phyloP scores from a whole-genome alignment of 2,329 filamentous ascomycete genomes.

The Cladophialophora chaetospira region DNA sequence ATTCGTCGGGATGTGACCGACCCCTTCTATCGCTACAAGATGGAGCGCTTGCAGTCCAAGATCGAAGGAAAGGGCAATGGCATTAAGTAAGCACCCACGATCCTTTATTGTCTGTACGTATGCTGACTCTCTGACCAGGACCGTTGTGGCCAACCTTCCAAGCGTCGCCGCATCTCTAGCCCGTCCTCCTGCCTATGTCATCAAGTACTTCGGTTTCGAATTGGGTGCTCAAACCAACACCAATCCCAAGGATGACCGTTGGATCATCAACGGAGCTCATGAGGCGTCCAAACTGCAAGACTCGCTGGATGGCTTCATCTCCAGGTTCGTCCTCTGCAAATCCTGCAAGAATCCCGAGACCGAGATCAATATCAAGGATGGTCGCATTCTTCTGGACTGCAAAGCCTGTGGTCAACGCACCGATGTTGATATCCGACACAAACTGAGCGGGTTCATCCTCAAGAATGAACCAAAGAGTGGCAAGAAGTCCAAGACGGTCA shows the following conservation, averaged over 20 bases:
- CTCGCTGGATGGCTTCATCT: constrained; percentile 96
- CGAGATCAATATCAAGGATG: constrained; percentile 92
- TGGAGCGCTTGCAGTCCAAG: constrained; percentile 98
- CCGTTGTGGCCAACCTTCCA: constrained; percentile 92
- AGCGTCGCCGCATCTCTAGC: constrained; percentile 90
- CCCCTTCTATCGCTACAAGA: constrained; percentile 99
- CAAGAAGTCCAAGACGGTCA: constrained; percentile 93
- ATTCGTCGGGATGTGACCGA: constrained; percentile 76
- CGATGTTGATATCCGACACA: constrained; percentile 88
- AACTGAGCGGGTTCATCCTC: constrained; percentile 95
- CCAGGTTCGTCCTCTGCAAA: constrained; percentile 98
- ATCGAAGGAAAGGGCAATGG: constrained; percentile 99
- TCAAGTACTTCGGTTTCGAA: constrained; percentile 99
- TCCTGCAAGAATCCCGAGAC: constrained; percentile 99
- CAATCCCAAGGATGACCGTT: constrained; percentile 94
- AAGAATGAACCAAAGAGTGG: constrained; percentile 92
- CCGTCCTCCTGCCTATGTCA: constrained; percentile 89
- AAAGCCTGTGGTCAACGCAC: constrained; percentile 96
- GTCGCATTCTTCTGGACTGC: constrained; percentile 90
- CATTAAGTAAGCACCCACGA: constrained; percentile 67
- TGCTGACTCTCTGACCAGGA: constrained; percentile 43
- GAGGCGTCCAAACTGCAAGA: constrained; percentile 95
- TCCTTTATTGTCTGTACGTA: background rate
- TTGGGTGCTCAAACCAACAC: constrained; percentile 98
- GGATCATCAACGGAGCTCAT: constrained; percentile 99